These are phyloP conservation scores for Gelatoporia subvermispora DNA, from an alignment of 768 basidiomycete species.

Conservation along the genomic window DNA sequence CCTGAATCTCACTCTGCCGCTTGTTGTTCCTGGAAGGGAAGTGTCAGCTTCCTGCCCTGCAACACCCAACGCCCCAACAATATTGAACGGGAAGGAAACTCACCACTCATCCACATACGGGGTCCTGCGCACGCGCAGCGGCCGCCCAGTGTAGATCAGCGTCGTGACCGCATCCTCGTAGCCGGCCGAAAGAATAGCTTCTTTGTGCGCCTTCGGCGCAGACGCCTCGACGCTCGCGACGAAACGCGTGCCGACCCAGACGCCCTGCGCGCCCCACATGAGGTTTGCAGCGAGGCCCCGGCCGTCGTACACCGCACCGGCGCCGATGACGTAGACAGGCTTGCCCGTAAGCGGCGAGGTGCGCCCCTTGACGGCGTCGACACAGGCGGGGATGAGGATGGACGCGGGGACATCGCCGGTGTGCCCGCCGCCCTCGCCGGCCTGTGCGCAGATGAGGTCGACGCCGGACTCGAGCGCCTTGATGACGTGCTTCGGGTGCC, in stretches of 20 bases:
- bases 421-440: constrained; percentile 78
- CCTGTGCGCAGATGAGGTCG: constrained; percentile 93
- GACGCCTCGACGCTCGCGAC: constrained; percentile 78
- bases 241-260: constrained; percentile 68
- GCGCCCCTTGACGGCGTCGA: constrained; percentile 74
- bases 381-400: constrained; percentile 87
- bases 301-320: constrained; percentile 89
- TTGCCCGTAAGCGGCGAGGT: constrained; percentile 77
- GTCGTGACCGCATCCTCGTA: constrained; percentile 80
- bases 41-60: neutral
- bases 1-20: constrained; percentile 74
- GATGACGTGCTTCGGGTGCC: constrained; percentile 85
- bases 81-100: constrained; percentile 14
- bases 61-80: neutral
- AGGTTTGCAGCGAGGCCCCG: constrained; percentile 84
- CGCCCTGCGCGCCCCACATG: constrained; percentile 84
- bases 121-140: constrained; percentile 79
- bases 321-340: constrained; percentile 85
- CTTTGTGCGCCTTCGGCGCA: constrained; percentile 83
- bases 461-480: constrained; percentile 82
- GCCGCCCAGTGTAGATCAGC: constrained; percentile 87
- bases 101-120: constrained; percentile 84
- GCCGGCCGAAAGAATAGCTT: constrained; percentile 61
- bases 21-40: constrained; percentile 58
- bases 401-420: constrained; percentile 82